Percentiles rank a stretch among this genome's conserved stretches.
phyloP scores from a whole-genome alignment of 2,329 filamentous ascomycete species.

The Pseudogymnoascus sp. region DNA sequence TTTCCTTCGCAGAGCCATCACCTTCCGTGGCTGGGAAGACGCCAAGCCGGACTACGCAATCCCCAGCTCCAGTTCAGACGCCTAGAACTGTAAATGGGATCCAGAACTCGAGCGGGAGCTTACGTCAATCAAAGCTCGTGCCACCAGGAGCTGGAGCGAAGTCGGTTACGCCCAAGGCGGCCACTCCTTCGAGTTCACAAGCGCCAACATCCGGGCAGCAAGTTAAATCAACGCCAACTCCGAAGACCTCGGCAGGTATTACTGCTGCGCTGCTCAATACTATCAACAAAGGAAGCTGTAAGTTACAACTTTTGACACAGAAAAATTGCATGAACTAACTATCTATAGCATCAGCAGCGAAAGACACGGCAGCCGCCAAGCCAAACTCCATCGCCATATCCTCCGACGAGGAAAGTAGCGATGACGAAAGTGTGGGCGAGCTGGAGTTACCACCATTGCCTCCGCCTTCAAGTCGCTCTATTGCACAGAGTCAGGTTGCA shows the following conservation, averaged over 20 bases:
- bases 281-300: background rate
- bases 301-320: background rate
- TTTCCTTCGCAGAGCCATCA: background rate
- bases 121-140: background rate
- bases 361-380: background rate
- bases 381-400: background rate
- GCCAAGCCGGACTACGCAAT: background rate
- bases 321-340: background rate
- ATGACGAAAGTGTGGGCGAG: background rate
- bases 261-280: conserved; percentile 1
- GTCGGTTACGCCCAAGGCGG: background rate
- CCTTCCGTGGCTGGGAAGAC: background rate
- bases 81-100: background rate
- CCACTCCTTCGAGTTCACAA: background rate
- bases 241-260: background rate
- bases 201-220: background rate
- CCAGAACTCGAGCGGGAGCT: background rate
- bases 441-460: background rate
- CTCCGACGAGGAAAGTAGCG: background rate
- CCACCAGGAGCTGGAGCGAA: background rate
- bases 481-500: background rate
- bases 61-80: background rate
- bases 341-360: background rate
- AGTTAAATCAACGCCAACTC: background rate
- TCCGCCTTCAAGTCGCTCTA: background rate